These are phyloP conservation scores for Moesziomyces sp. DNA, from an alignment of 1,284 basidiomycete genomes.

Conservation along the genomic window DNA sequence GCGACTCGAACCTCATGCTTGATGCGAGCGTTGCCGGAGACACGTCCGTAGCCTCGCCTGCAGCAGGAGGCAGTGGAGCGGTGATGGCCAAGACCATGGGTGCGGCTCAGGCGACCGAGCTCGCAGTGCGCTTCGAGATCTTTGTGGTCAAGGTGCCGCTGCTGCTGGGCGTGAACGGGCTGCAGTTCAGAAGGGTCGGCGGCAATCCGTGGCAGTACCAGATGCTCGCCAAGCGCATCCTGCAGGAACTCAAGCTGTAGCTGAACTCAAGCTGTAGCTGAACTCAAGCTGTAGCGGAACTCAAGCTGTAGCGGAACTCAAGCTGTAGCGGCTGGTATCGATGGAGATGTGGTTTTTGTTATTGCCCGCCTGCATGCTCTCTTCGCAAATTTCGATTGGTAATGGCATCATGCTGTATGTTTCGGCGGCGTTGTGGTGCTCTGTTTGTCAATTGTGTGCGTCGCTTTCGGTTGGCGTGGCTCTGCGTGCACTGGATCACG, in stretches of 20 bases:
- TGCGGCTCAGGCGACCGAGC: constrained; percentile 45
- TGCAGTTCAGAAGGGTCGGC: constrained; percentile 90
- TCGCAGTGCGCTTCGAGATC: constrained; percentile 64
- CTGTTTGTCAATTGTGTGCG: too few relatives aligned
- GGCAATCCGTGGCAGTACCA: constrained; percentile 95
- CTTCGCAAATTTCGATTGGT: not conserved
- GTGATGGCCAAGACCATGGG: constrained; percentile 43
- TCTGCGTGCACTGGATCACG: too few relatives aligned
- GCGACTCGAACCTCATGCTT: constrained; percentile 38
- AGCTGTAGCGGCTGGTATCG: constrained; percentile 70
- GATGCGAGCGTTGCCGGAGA: constrained; percentile 7
- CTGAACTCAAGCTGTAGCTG: constrained; percentile 81
- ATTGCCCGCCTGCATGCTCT: not conserved
- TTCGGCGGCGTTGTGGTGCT: too few relatives aligned
- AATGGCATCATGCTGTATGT: not conserved
- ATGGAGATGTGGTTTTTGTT: not conserved
- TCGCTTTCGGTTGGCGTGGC: too few relatives aligned
- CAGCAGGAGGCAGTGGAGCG: not conserved
- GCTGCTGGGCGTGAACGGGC: constrained; percentile 86
- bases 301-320: constrained; percentile 85
- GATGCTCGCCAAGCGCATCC: constrained; percentile 90
- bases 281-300: constrained; percentile 83
- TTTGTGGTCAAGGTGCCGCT: constrained; percentile 74
- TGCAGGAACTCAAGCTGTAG: constrained; percentile 86
- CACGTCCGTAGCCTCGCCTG: constrained; percentile 10